Evolutionary conservation across 163 green algal species (phyloP).

Genomic region (Chlorella variabilis): DNA sequence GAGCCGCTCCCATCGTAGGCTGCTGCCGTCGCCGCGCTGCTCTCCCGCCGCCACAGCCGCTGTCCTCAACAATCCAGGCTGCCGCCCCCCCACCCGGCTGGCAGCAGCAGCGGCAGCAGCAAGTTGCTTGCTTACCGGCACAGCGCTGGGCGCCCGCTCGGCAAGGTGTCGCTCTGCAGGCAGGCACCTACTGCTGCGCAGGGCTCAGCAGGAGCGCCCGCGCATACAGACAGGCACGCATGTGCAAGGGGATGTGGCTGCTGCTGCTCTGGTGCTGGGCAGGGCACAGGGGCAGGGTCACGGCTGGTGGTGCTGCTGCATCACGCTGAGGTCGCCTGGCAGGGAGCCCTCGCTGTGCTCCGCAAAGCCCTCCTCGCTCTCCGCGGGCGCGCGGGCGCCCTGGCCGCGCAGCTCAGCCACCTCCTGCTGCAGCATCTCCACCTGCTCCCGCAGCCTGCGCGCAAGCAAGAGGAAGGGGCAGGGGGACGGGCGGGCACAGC

Average conservation of each 20-base stretch:
- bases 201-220: background rate
- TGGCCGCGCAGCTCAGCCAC: conserved; percentile 12
- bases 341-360: conserved; percentile 29
- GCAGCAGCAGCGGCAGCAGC: background rate
- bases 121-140: conserved; percentile 30
- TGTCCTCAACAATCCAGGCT: too few species aligned
- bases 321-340: conserved; percentile 21
- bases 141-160: conserved; percentile 17
- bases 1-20: too few species aligned
- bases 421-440: conserved; percentile 44
- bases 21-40: too few species aligned
- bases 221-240: background rate
- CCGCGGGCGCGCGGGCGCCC: background rate
- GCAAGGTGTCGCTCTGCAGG: background rate
- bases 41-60: too few species aligned
- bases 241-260: background rate
- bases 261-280: background rate
- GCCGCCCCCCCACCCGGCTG: too few species aligned
- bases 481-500: too few species aligned
- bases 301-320: conserved; percentile 2
- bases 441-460: conserved; percentile 33
- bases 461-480: background rate
- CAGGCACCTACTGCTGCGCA: conserved; percentile 6
- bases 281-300: background rate
- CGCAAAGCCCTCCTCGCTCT: conserved; percentile 32